A percentile compares a stretch with the other conserved stretches of the same genome.
These are phyloP conservation scores for Rhizomucor pusillus DNA, from an alignment of 371 early-diverging fungal species.

Conservation along the genomic window DNA sequence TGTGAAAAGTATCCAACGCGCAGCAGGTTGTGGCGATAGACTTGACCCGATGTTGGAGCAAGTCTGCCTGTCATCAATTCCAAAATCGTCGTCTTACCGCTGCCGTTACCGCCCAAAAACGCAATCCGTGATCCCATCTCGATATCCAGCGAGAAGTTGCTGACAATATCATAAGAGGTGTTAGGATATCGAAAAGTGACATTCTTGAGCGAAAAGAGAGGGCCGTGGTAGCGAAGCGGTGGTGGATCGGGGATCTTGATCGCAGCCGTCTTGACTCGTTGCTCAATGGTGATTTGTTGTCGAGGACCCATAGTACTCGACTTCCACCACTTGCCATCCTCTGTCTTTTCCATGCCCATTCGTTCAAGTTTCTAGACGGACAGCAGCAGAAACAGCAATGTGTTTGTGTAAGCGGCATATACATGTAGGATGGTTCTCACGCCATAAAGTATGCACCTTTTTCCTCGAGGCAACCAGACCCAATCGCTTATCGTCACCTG, in stretches of 20 bases:
- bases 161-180: conserved; percentile 24
- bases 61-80: conserved; percentile 65
- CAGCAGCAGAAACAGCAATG: background rate
- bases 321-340: conserved; percentile 68
- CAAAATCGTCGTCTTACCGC: conserved; percentile 84
- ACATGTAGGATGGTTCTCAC: background rate
- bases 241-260: conserved; percentile 59
- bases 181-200: conserved; percentile 57
- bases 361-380: conserved; percentile 49
- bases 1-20: conserved; percentile 82
- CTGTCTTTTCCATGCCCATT: conserved; percentile 63
- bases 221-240: conserved; percentile 59
- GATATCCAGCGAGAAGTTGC: conserved; percentile 61
- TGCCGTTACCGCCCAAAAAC: conserved; percentile 78
- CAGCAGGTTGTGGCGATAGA: conserved; percentile 57
- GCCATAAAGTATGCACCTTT: conserved; percentile 39
- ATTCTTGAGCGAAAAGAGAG: conserved; percentile 61
- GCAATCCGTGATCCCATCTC: conserved; percentile 60
- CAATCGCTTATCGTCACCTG: conserved; percentile 79
- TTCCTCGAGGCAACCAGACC: conserved; percentile 69
- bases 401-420: background rate
- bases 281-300: conserved; percentile 59
- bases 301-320: conserved; percentile 64
- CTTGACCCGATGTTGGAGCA: conserved; percentile 53
- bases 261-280: conserved; percentile 41